A percentile compares a stretch with the other conserved stretches of the same genome.
phyloP scores from a whole-genome alignment of 2,329 filamentous ascomycete genomes.

The Orbilia brochopaga region DNA sequence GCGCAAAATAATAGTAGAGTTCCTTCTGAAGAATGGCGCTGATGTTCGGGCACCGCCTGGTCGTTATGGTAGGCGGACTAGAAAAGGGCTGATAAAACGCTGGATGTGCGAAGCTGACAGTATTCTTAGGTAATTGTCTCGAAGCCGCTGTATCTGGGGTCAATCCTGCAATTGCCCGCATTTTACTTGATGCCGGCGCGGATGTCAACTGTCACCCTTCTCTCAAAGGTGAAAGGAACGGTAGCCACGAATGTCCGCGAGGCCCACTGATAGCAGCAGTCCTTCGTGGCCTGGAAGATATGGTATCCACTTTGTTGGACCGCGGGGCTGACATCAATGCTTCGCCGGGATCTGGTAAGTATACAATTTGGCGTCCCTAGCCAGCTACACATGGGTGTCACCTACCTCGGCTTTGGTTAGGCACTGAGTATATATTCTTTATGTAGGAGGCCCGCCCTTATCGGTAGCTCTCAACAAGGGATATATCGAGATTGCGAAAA shows the following conservation, averaged over 20 bases:
- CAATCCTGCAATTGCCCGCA: background rate
- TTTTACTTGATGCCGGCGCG: slow-evolving; percentile 15
- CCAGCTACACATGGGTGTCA: background rate
- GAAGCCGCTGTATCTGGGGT: slow-evolving; percentile 7
- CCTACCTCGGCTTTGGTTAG: too few relatives aligned
- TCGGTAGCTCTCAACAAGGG: background rate
- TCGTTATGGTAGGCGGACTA: slow-evolving; percentile 10
- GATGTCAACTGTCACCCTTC: slow-evolving; percentile 10
- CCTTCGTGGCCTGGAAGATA: slow-evolving; percentile 5
- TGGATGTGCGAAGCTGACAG: background rate
- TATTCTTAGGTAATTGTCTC: slow-evolving; percentile 5
- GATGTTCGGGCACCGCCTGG: slow-evolving; percentile 9
- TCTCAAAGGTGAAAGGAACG: slow-evolving; percentile 1
- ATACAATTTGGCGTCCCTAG: slow-evolving; percentile 1
- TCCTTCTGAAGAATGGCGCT: slow-evolving; percentile 15
- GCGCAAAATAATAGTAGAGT: slow-evolving; percentile 5
- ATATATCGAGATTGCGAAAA: slow-evolving; percentile 4
- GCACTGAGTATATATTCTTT: slow-evolving; percentile 1
- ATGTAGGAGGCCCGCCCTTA: slow-evolving; percentile 13
- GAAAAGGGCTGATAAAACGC: background rate
- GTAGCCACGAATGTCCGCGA: background rate
- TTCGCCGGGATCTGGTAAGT: background rate
- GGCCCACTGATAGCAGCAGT: slow-evolving; percentile 8
- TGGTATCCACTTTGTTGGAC: slow-evolving; percentile 13
- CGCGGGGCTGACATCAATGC: slow-evolving; percentile 14